Evolutionary conservation across 2,329 filamentous ascomycete species (phyloP).

Genomic region (Sordariomycetes sp.): DNA sequence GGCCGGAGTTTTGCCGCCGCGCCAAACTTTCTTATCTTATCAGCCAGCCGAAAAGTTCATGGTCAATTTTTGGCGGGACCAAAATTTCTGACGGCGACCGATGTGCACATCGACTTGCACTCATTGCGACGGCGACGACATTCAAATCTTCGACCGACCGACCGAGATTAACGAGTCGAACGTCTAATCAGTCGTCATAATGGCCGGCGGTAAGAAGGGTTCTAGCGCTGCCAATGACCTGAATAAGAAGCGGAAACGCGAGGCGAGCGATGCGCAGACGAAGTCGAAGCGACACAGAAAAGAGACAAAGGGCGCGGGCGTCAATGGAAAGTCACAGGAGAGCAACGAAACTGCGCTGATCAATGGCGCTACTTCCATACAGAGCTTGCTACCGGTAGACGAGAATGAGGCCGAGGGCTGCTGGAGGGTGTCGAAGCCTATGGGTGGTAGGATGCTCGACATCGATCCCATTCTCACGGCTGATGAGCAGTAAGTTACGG

Average conservation of each 20-base stretch:
- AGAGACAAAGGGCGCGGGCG: conserved; percentile 16
- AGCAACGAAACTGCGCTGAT: background rate
- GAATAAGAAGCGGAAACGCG: conserved; percentile 38
- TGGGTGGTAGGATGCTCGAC: conserved; percentile 57
- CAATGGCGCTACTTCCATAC: background rate
- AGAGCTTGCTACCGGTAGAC: too few relatives aligned
- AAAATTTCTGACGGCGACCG: conserved; percentile 22
- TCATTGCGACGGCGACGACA: conserved; percentile 3
- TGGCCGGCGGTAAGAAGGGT: conserved; percentile 22
- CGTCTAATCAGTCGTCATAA: too few relatives aligned
- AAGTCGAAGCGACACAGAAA: conserved; percentile 30
- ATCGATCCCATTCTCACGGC: conserved; percentile 53
- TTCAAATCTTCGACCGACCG: conserved; percentile 1
- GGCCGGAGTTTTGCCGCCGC: conserved; percentile 7
- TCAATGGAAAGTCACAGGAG: background rate
- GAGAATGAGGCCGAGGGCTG: conserved; percentile 17
- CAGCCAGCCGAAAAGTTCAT: conserved; percentile 25
- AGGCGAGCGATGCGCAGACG: conserved; percentile 28
- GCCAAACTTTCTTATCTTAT: conserved; percentile 29
- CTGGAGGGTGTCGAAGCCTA: conserved; percentile 55
- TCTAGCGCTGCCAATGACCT: conserved; percentile 22
- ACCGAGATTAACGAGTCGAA: too few relatives aligned
- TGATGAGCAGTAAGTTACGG: conserved; percentile 56
- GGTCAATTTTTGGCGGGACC: conserved; percentile 17
- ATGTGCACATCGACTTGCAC: background rate